Evolutionary conservation across 768 basidiomycete genomes (phyloP).

Genomic region (Agrocybe pediades): DNA sequence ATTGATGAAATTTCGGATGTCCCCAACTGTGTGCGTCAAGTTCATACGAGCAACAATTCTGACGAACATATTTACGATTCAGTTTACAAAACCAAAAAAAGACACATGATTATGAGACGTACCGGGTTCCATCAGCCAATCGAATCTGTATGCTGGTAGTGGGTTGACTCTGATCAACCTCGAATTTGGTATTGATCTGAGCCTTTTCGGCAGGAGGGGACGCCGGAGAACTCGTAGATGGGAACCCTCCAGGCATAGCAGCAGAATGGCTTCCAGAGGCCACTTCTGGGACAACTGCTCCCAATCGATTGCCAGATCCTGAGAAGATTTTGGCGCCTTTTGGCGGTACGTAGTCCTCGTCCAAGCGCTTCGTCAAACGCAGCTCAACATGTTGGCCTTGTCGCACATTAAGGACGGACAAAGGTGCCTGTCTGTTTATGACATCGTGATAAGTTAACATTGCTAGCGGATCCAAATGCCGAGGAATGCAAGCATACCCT

Average conservation of each 20-base stretch:
- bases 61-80: not conserved
- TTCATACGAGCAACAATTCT: conserved; percentile 90
- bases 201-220: conserved; percentile 23
- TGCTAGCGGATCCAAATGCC: not conserved
- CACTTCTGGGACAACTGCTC: conserved; percentile 65
- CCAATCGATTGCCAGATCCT: conserved; percentile 81
- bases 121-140: conserved; percentile 90
- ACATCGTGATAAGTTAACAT: conserved; percentile 1
- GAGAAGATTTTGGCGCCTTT: conserved; percentile 55
- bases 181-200: conserved; percentile 58
- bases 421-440: conserved; percentile 69
- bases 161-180: conserved; percentile 81
- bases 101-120: conserved; percentile 13
- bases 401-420: conserved; percentile 69
- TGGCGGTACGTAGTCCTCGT: conserved; percentile 73
- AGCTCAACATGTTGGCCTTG: conserved; percentile 85
- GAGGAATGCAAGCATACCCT: conserved; percentile 51
- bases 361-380: conserved; percentile 66
- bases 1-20: conserved; percentile 86
- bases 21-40: conserved; percentile 83
- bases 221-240: conserved; percentile 21
- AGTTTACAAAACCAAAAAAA: not conserved
- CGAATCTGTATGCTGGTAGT: conserved; percentile 91
- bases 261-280: conserved; percentile 9
- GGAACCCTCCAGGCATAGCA: conserved; percentile 66